These are phyloP conservation scores for Trichoderma sp. DNA, from an alignment of 2,329 filamentous ascomycete genomes.

Conservation along the genomic window DNA sequence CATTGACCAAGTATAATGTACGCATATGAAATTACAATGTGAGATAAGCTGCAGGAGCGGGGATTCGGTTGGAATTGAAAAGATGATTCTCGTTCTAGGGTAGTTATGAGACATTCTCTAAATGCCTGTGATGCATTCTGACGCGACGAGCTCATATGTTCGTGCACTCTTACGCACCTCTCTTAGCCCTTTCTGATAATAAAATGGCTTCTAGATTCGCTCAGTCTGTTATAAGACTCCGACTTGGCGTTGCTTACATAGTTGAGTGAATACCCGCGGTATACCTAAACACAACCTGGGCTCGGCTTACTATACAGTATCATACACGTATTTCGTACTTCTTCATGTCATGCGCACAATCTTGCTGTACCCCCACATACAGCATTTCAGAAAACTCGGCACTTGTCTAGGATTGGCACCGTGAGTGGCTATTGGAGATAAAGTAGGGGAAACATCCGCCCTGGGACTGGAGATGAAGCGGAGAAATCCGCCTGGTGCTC, in stretches of 20 bases:
- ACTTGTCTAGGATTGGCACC: not conserved
- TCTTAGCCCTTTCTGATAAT: not conserved
- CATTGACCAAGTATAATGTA: not conserved
- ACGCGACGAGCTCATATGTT: not conserved
- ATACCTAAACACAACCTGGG: not conserved
- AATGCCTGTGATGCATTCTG: not conserved
- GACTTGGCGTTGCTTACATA: not conserved
- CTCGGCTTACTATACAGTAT: not conserved
- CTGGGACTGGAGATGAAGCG: not conserved
- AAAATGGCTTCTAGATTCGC: not conserved
- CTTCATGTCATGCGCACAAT: not conserved
- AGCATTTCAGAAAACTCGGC: not conserved
- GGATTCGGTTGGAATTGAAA: not conserved
- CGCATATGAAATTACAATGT: not conserved
- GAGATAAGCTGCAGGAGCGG: not conserved
- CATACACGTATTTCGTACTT: not conserved
- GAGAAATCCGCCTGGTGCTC: not conserved
- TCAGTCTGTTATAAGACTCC: not conserved
- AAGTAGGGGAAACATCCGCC: not conserved
- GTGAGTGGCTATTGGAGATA: not conserved
- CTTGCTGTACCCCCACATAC: not conserved
- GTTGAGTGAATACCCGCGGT: not conserved
- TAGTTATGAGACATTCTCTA: not conserved
- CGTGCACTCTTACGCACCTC: not conserved
- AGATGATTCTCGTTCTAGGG: not conserved